A percentile compares a stretch with the other conserved stretches of the same genome.
These are phyloP conservation scores for Jatropha multifida DNA, from an alignment of 441 rosid genomes.

Conservation along the genomic window DNA sequence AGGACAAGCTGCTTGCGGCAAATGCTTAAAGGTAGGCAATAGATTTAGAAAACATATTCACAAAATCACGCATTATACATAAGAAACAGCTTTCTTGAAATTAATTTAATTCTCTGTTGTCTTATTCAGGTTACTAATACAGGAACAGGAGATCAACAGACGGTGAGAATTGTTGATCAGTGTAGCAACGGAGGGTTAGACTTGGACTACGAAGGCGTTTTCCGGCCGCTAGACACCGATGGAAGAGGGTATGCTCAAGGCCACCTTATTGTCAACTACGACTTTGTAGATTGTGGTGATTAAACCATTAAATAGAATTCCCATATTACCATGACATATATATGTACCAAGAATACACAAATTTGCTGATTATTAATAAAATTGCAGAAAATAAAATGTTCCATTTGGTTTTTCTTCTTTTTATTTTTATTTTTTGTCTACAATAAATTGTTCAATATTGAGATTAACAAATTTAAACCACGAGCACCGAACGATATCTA, in stretches of 20 bases:
- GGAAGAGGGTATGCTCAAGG: conserved; percentile 47
- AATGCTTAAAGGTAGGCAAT: conserved; percentile 35
- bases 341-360: no score
- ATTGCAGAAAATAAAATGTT: no score
- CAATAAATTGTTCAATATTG: no score
- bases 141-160: conserved; percentile 38
- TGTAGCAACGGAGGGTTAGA: conserved; percentile 64
- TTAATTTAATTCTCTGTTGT: no score
- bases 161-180: conserved; percentile 59
- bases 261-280: conserved; percentile 54
- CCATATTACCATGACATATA: no score
- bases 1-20: conserved; percentile 34
- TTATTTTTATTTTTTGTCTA: no score
- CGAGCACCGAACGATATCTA: no score
- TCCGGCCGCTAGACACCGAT: conserved; percentile 45
- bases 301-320: neutral
- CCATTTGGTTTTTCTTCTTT: no score
- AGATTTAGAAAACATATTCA: no score
- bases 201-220: conserved; percentile 42
- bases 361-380: neutral
- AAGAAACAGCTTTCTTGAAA: no score
- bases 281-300: conserved; percentile 48
- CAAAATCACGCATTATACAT: no score
- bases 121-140: conserved; percentile 45
- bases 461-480: no score